phyloP scores from a whole-genome alignment of 176 grass and related monocot species.

The Avena sativa region DNA sequence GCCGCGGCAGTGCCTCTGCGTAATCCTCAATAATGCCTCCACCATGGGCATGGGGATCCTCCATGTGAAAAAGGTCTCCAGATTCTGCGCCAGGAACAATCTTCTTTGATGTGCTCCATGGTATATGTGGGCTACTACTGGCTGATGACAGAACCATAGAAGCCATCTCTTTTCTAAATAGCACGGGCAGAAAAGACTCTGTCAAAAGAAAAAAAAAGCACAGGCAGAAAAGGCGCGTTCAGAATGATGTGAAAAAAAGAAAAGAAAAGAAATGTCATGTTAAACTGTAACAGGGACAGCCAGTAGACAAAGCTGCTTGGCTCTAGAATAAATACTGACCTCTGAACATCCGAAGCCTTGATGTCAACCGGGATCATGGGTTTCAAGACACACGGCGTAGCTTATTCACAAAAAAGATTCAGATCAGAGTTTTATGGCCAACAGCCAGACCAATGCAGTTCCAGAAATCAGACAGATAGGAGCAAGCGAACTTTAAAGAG shows the following conservation, averaged over 20 bases:
- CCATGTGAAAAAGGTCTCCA: slow-evolving; percentile 25
- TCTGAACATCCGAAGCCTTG: background rate
- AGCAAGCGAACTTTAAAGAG: background rate
- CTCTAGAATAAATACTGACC: background rate
- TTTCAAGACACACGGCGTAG: background rate
- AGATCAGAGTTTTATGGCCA: no score
- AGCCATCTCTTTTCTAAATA: slow-evolving; percentile 10
- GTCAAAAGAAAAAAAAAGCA: no score
- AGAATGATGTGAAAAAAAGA: background rate
- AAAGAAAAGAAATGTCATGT: background rate
- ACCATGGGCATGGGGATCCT: slow-evolving; percentile 20
- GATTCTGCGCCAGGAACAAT: background rate
- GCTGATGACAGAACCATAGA: background rate
- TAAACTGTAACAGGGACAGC: slow-evolving; percentile 2
- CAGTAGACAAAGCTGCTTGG: background rate
- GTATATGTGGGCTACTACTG: background rate
- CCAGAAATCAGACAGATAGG: background rate
- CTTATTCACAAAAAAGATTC: background rate
- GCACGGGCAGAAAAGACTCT: background rate
- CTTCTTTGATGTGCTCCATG: background rate
- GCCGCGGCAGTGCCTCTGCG: background rate
- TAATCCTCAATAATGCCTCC: slow-evolving; percentile 41
- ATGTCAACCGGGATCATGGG: background rate
- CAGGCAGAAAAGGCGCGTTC: background rate
- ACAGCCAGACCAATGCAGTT: background rate